These are phyloP conservation scores for Beauveria sp. DNA, from an alignment of 2,329 filamentous ascomycete genomes.

Conservation along the genomic window DNA sequence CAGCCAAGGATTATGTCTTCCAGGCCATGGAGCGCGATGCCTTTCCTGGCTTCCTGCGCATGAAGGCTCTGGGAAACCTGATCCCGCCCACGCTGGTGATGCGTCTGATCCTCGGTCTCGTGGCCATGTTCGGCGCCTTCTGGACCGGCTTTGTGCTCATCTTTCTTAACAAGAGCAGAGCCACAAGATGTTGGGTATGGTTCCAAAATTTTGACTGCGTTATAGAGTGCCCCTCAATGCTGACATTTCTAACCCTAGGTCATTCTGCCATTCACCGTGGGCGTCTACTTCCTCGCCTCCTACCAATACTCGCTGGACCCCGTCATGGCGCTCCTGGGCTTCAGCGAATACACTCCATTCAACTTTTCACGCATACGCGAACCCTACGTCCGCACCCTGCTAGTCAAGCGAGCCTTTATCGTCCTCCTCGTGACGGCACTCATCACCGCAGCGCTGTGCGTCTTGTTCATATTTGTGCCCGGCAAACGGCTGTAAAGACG, in stretches of 20 bases:
- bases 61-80: conserved; percentile 91
- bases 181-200: conserved; percentile 74
- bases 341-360: conserved; percentile 95
- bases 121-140: conserved; percentile 83
- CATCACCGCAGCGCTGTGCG: conserved; percentile 72
- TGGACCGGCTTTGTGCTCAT: conserved; percentile 94
- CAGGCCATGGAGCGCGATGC: conserved; percentile 99
- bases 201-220: background rate
- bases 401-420: conserved; percentile 76
- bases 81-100: conserved; percentile 86
- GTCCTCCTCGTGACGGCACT: conserved; percentile 68
- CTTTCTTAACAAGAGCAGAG: conserved; percentile 70
- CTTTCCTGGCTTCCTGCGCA: conserved; percentile 92
- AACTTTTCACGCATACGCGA: conserved; percentile 83
- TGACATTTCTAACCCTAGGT: conserved; percentile 26
- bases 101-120: conserved; percentile 74
- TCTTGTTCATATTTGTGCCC: conserved; percentile 91
- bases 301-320: conserved; percentile 97
- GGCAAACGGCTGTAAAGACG: conserved; percentile 63
- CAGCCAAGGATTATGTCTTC: conserved; percentile 98
- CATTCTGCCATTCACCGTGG: conserved; percentile 86
- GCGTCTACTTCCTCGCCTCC: conserved; percentile 79
- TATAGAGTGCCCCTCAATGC: background rate
- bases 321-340: conserved; percentile 76
- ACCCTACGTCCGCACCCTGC: conserved; percentile 79